Evolutionary conservation across 2,329 filamentous ascomycete genomes (phyloP).

Genomic region (Xylaria sp.): DNA sequence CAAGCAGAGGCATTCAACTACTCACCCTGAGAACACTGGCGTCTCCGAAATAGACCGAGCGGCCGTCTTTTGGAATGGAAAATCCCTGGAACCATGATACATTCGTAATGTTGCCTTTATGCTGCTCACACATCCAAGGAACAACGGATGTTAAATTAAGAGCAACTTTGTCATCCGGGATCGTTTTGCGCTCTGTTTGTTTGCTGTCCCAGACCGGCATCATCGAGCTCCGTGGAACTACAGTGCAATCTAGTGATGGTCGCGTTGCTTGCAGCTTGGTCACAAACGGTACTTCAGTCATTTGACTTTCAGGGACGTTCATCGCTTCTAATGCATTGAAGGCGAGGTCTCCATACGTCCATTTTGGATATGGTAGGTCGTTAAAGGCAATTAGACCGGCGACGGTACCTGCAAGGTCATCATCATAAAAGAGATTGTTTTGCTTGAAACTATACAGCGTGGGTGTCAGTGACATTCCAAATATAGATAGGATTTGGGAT

Average conservation of each 20-base stretch:
- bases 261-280: constrained; percentile 25
- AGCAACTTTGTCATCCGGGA: constrained; percentile 18
- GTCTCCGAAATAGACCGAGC: constrained; percentile 28
- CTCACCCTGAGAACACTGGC: constrained; percentile 28
- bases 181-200: not conserved
- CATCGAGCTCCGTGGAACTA: constrained; percentile 16
- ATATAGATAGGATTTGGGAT: not conserved
- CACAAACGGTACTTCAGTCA: constrained; percentile 19
- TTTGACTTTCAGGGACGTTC: not conserved
- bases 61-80: constrained; percentile 24
- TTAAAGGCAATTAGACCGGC: constrained; percentile 27
- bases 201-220: constrained; percentile 6
- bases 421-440: constrained; percentile 31
- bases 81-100: constrained; percentile 30
- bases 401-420: constrained; percentile 25
- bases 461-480: not conserved
- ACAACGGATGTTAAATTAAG: constrained; percentile 21
- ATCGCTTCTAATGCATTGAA: constrained; percentile 23
- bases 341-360: constrained; percentile 30
- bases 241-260: constrained; percentile 26
- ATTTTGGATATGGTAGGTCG: constrained; percentile 24
- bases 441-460: constrained; percentile 8
- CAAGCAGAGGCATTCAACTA: not conserved
- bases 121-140: constrained; percentile 26
- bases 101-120: constrained; percentile 1